Evolutionary conservation across 306 rosid species (phyloP), one percentile per base, ranked within the genome.

Genomic region (Gastrolobium villosum): DNA sequence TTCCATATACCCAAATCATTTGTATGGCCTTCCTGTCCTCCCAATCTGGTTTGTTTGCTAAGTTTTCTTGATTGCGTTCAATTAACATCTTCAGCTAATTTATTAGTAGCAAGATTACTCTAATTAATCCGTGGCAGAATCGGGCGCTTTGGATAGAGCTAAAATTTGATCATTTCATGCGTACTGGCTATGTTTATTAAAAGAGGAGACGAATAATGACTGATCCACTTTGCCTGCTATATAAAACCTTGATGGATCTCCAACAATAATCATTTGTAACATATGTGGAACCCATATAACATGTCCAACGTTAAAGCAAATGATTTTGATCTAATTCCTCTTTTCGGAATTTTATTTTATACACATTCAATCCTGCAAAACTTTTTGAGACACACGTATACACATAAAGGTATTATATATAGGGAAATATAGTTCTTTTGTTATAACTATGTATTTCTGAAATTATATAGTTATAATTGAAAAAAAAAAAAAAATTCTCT

Each of bases 1-100:
- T n/a, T 49, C 77, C 94, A 89, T 85, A 93, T 89, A 92, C 77
- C 50, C 77, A 85, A 85, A 92, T 92, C 84, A 89, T 92, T 86
- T 77, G 85, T 77, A 84, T 70, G 87, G 69, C 45, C 84, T 81
- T 89, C 88, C 11, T 85, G 88, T 85, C 87, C 75, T 85, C 80
- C 13, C 60, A 63, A 71, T 7, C 43, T 10, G 6, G 7, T 65
- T 84, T 69, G 14, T 65, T 80, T 46, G 52, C 43, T 74, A 30
- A 35, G 35, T 2, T 48, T 8, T 62, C 70, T 73, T 64, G 43
- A 76, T 75, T 74, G n/a, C 44, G 34, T 62, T 75, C 65, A 26
- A 66, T 76, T 34, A 70, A 64, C 7, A 45, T 48, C 8, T 34
- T 37, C 30, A 71, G 31, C 45, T 40, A 39, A 61, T 82, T 70